phyloP scores from a whole-genome alignment of 768 basidiomycete genomes.

The Daedaleopsis nitida region DNA sequence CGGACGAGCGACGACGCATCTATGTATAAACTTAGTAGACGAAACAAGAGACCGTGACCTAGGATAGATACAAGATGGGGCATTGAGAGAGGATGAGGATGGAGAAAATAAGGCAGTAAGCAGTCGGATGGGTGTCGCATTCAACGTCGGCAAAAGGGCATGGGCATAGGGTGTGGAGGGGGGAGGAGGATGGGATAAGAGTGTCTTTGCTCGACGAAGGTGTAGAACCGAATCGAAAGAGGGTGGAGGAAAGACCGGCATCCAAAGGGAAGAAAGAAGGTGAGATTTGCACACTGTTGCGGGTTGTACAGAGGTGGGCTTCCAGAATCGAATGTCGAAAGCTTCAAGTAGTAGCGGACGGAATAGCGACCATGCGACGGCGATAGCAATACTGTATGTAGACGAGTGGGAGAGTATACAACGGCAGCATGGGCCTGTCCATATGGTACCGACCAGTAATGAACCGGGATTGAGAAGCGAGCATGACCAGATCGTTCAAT shows the following conservation, averaged over 20 bases:
- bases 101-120: neutral
- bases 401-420: conserved; percentile 27
- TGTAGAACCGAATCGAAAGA: neutral
- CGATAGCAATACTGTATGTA: conserved; percentile 29
- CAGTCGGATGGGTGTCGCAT: conserved; percentile 16
- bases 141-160: conserved; percentile 12
- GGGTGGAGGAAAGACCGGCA: conserved; percentile 8
- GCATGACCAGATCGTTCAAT: conserved; percentile 41
- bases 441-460: conserved; percentile 23
- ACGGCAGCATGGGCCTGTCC: conserved; percentile 26
- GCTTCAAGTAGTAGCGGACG: conserved; percentile 19
- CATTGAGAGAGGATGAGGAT: neutral
- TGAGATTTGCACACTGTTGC: conserved; percentile 28
- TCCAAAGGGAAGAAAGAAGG: conserved; percentile 7
- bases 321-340: conserved; percentile 26
- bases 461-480: conserved; percentile 8
- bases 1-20: conserved; percentile 11
- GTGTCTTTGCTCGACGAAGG: conserved; percentile 4
- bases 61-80: conserved; percentile 26
- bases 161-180: neutral
- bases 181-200: neutral
- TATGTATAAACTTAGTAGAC: conserved; percentile 23
- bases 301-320: conserved; percentile 32
- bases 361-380: conserved; percentile 28
- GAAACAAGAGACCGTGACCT: conserved; percentile 13